Evolutionary conservation across 2,329 filamentous ascomycete genomes (phyloP).

Genomic region (Pyrenochaeta sp.): DNA sequence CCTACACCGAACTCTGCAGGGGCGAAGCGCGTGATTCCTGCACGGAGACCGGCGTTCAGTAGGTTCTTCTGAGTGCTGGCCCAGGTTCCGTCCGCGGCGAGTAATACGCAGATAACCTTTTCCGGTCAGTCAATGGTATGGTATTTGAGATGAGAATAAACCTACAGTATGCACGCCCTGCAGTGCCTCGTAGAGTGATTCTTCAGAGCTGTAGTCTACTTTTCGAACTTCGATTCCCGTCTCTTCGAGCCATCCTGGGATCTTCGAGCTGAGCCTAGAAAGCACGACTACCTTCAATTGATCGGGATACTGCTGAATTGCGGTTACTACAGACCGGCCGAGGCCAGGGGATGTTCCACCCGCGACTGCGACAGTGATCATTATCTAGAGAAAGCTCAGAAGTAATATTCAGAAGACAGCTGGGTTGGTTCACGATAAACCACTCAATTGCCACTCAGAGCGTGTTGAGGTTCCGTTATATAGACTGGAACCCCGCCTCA

Average conservation of each 20-base stretch:
- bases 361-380: conserved; percentile 35
- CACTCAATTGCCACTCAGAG: no score
- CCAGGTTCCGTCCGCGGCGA: conserved; percentile 28
- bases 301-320: conserved; percentile 24
- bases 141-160: background rate
- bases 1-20: conserved; percentile 58
- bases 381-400: background rate
- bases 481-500: background rate
- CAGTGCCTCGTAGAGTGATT: conserved; percentile 26
- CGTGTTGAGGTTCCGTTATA: background rate
- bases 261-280: conserved; percentile 25
- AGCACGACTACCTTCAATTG: conserved; percentile 40
- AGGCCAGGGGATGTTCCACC: conserved; percentile 37
- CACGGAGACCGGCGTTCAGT: conserved; percentile 58
- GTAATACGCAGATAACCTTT: conserved; percentile 31
- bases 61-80: conserved; percentile 55
- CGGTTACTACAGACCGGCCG: conserved; percentile 34
- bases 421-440: background rate
- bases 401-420: background rate
- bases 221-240: conserved; percentile 28
- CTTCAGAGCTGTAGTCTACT: conserved; percentile 38
- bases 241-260: conserved; percentile 13
- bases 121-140: background rate
- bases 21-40: conserved; percentile 62
- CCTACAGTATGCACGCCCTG: conserved; percentile 36